Evolutionary conservation across 2,329 filamentous ascomycete species (phyloP), one percentile per base, ranked within the genome.

Genomic region (Botrytis byssoidea): DNA sequence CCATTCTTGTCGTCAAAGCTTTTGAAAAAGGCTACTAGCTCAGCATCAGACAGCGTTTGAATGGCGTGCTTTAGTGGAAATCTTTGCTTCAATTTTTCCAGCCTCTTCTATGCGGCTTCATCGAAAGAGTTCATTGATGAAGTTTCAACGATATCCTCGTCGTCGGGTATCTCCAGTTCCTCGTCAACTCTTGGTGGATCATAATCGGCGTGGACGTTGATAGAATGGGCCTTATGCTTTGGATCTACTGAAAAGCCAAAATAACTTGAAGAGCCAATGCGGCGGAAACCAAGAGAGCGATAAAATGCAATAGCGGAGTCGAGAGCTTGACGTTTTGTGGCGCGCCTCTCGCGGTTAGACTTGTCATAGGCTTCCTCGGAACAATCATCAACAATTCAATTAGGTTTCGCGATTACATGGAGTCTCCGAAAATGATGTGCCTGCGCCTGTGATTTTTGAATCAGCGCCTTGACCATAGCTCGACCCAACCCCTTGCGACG

Each of bases 251-350:
- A 75, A 60, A 80, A 77, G 48, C 79, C 79, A 63, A 82, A 80
- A 73, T 76, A 82, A 22, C 48, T 51, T 51, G 80, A 75, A 61
- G 80, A 77, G 44, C 79, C 82, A 66, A 83, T 77, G 51, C 80
- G 76, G 68, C 80, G 77, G 72, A 81, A 82, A 20, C 81, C 81
- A 46, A 81, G 51, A 22, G 78, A 75, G 44, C 77, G 76, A 65
- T 75, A 37, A 35, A 46, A 37, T 29, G 10, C 46, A 2, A 51
- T 37, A 37, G 29, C 25, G 14, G 42, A 37, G n/a, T 67, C 29
- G 7, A 48, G n/a, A 8, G 18, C 16, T 35, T 29, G 20, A 25
- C 14, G 2, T 8, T 12, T 5, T 25, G 35, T 67, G 16, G 46
- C 29, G 29, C 14, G 29, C 32, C 0, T 12, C 32, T 37, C 18